Evolutionary conservation across 1,284 basidiomycete genomes (phyloP).

Genomic region (Puccinia hordei): DNA sequence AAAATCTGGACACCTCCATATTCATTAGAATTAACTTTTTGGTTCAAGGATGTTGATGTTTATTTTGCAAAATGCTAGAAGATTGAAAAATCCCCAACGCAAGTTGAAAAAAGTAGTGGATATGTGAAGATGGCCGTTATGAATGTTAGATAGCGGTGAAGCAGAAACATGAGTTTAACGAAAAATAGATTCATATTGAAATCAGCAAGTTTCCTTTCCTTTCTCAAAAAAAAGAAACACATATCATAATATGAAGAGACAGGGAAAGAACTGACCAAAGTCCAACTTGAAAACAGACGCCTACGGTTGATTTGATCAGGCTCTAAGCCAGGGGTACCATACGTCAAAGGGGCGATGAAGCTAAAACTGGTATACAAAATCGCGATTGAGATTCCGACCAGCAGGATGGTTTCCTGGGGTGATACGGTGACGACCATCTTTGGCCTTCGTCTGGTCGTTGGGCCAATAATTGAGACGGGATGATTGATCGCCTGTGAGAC

Average conservation of each 20-base stretch:
- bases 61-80: constrained; percentile 17
- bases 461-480: constrained; percentile 73
- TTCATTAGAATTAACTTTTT: no score
- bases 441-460: constrained; percentile 67
- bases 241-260: not conserved
- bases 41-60: not conserved
- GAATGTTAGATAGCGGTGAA: no score
- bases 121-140: not conserved
- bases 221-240: not conserved
- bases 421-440: constrained; percentile 70
- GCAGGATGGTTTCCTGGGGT: constrained; percentile 59
- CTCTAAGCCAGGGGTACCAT: constrained; percentile 73
- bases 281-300: constrained; percentile 56
- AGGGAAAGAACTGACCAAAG: constrained; percentile 50
- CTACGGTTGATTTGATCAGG: constrained; percentile 55
- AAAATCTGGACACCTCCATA: no score
- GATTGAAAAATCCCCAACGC: not conserved
- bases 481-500: constrained; percentile 73
- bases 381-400: constrained; percentile 66
- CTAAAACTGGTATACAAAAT: constrained; percentile 70
- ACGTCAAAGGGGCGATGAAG: constrained; percentile 83
- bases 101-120: not conserved
- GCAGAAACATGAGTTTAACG: not conserved
- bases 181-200: not conserved
- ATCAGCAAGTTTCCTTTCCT: not conserved